phyloP scores from a whole-genome alignment of 352 stramenopile species.

The Phytopythium chamaehyphon region DNA sequence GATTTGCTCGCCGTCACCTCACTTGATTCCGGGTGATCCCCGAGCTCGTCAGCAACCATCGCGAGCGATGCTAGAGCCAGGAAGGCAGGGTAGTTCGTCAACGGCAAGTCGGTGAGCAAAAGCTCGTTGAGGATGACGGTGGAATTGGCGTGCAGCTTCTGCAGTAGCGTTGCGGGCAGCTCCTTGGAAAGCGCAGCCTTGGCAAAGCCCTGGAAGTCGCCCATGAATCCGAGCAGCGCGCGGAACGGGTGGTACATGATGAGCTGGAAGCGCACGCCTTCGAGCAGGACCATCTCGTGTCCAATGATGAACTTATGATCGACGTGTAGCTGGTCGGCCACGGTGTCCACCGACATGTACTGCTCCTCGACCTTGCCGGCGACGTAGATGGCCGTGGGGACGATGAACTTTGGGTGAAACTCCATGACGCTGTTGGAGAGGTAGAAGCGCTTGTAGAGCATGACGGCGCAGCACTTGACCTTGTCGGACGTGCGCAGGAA shows the following conservation, averaged over 20 bases:
- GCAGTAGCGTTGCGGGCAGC: conserved; percentile 52
- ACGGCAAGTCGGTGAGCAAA: conserved; percentile 65
- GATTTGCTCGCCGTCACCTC: conserved; percentile 22
- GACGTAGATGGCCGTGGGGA: conserved; percentile 84
- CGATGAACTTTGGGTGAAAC: conserved; percentile 86
- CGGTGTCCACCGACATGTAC: conserved; percentile 85
- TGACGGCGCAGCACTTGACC: conserved; percentile 80
- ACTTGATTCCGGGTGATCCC: conserved; percentile 17
- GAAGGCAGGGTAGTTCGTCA: conserved; percentile 62
- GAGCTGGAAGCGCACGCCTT: conserved; percentile 85
- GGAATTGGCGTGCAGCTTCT: conserved; percentile 77
- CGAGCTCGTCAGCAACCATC: conserved; percentile 51
- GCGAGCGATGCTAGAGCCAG: conserved; percentile 64
- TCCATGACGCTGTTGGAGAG: conserved; percentile 88
- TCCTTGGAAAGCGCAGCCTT: conserved; percentile 62
- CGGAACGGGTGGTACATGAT: conserved; percentile 90
- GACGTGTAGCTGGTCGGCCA: conserved; percentile 77
- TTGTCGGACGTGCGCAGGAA: conserved; percentile 85
- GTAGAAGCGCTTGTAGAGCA: conserved; percentile 89
- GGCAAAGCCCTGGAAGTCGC: conserved; percentile 70
- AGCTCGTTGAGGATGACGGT: conserved; percentile 72
- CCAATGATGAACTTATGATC: conserved; percentile 86
- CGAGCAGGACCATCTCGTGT: conserved; percentile 85
- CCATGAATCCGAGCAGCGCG: conserved; percentile 73
- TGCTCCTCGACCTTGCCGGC: conserved; percentile 89